A percentile compares a stretch with the other conserved stretches of the same genome.
These are phyloP conservation scores for Durotheca rogersii DNA, from an alignment of 495 filamentous ascomycete species.

Conservation along the genomic window DNA sequence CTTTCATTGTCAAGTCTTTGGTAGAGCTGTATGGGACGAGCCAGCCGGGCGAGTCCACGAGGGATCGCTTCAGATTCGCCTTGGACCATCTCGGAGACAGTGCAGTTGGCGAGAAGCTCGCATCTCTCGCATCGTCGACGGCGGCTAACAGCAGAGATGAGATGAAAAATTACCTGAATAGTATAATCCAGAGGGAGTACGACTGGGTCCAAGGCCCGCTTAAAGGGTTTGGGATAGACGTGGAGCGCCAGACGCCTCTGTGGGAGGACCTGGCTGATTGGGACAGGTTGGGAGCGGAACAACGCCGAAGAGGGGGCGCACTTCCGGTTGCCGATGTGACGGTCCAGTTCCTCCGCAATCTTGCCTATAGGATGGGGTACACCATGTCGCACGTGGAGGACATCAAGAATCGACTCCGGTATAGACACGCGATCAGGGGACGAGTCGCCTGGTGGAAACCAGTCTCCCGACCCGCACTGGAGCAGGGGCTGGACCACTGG, in stretches of 20 bases:
- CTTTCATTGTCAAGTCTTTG: slow-evolving; percentile 13
- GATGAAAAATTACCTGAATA: background rate
- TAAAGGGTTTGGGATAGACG: background rate
- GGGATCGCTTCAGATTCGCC: background rate
- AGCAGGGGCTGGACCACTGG: slow-evolving; percentile 19
- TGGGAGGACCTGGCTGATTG: slow-evolving; percentile 16
- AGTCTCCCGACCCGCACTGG: slow-evolving; percentile 13
- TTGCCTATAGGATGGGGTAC: slow-evolving; percentile 34
- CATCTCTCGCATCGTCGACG: too few relatives aligned
- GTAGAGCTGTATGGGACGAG: slow-evolving; percentile 6
- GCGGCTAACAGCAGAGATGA: too few relatives aligned
- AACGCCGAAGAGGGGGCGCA: background rate
- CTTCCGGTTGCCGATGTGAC: slow-evolving; percentile 27
- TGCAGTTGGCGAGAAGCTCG: too few relatives aligned
- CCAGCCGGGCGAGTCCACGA: background rate
- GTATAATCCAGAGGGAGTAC: slow-evolving; percentile 1
- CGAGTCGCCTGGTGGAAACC: slow-evolving; percentile 18
- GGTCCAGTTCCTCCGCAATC: slow-evolving; percentile 33
- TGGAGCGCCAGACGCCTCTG: slow-evolving; percentile 6
- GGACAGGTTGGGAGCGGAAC: background rate
- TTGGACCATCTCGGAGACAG: slow-evolving; percentile 13
- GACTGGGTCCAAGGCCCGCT: background rate
- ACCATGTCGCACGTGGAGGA: slow-evolving; percentile 26
- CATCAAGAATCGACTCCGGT: slow-evolving; percentile 24
- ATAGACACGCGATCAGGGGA: background rate